A percentile compares a stretch with the other conserved stretches of the same genome.
Conservation (phyloP, 164 flowering plant species). For the Vitis rotundifolia region DNA sequence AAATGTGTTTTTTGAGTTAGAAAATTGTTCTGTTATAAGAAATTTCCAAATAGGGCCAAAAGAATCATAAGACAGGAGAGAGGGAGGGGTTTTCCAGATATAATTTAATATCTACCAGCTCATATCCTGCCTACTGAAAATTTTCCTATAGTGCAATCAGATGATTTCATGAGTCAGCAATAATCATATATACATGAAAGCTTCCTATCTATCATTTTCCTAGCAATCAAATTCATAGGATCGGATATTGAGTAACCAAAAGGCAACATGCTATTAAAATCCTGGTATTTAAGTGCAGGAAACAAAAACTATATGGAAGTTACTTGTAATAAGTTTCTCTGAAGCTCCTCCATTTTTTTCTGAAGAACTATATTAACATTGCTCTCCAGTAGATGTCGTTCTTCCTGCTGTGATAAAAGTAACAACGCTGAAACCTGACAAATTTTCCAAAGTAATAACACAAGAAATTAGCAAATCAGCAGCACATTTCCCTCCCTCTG, state of each 20-base stretch:
- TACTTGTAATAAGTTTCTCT: slow-evolving; percentile 82
- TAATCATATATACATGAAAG: not conserved
- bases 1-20: too few species aligned
- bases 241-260: not conserved
- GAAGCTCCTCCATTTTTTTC: slow-evolving; percentile 82
- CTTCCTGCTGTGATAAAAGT: slow-evolving; percentile 94
- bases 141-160: too few species aligned
- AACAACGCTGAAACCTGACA: slow-evolving; percentile 74
- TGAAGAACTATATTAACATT: slow-evolving; percentile 77
- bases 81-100: too few species aligned
- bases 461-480: not conserved
- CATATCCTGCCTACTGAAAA: too few species aligned
- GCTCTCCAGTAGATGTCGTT: slow-evolving; percentile 80
- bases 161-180: too few species aligned
- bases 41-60: too few species aligned
- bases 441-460: not conserved
- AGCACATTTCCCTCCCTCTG: not conserved
- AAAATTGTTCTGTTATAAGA: too few species aligned
- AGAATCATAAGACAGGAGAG: too few species aligned
- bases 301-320: slow-evolving; percentile 6
- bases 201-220: not conserved
- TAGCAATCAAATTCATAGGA: not conserved
- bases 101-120: too few species aligned
- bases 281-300: not conserved
- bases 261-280: not conserved